These are phyloP conservation scores for Candida xyloterini DNA, from an alignment of 805 yeast genomes.

Conservation along the genomic window DNA sequence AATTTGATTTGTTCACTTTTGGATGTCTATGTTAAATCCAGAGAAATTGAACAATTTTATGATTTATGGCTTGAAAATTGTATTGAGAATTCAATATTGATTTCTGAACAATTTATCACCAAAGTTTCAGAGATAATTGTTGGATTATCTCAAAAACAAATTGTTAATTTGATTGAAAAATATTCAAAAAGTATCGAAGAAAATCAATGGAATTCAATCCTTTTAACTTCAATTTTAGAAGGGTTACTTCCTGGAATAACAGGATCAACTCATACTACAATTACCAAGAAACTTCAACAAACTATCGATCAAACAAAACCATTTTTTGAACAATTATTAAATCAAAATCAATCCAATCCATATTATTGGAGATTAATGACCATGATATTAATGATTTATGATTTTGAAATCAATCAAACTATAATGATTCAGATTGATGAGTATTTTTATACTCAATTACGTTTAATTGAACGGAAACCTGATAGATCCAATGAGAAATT, in stretches of 20 bases:
- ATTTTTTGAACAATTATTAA: constrained; percentile 24
- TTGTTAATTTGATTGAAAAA: constrained; percentile 28
- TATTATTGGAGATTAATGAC: constrained; percentile 45
- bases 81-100: constrained; percentile 15
- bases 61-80: constrained; percentile 39
- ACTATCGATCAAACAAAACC: constrained; percentile 17
- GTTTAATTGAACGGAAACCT: constrained; percentile 39
- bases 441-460: constrained; percentile 34
- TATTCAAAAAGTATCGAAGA: constrained; percentile 13
- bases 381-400: constrained; percentile 47
- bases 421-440: constrained; percentile 5
- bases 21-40: constrained; percentile 49
- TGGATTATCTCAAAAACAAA: constrained; percentile 47
- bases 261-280: constrained; percentile 30
- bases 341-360: constrained; percentile 11
- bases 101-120: constrained; percentile 32
- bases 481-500: constrained; percentile 20
- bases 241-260: constrained; percentile 39
- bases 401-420: constrained; percentile 23
- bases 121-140: constrained; percentile 41
- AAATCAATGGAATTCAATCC: constrained; percentile 14
- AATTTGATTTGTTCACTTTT: constrained; percentile 15
- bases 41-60: constrained; percentile 54
- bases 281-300: constrained; percentile 9
- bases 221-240: constrained; percentile 31